Base-by-base conservation (phyloP, 805 yeast genomes). In the Candida broadrunensis region DNA sequence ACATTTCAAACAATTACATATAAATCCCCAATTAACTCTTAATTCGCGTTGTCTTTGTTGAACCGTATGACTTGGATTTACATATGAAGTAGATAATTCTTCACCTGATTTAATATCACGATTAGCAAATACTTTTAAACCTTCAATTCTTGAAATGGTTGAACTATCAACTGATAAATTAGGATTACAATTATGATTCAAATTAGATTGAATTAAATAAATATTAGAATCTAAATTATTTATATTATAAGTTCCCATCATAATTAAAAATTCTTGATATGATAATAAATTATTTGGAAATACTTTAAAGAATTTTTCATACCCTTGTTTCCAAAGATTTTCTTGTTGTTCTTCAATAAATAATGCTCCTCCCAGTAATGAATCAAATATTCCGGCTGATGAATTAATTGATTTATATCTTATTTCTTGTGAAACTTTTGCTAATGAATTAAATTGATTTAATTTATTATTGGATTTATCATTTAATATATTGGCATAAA, bases 161-260 rank as follows among this genome's bases (percentile, higher is more conserved):
- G 63, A 55, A 1, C 63, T 53, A 36, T 75, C 70, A 23, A 77
- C 81, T 26, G 72, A 68, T 3, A 81, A 81, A 52, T 82, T 86
- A 2, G 93, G 90, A 31, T 73, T 79, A 64, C 96, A 88, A 51
- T 70, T 72, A 56, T 88, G 96, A 54, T 87, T 87, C 52, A 87
- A 63, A 54, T 85, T 85, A 0, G 93, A 79, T 45, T 83, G 85
- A 7, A 72, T 55, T 45, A 79, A 67, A 56, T 70, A 87, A 14
- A 85, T 53, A 36, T 80, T 76, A 2, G 84, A 80, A 39, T 81
- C 82, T 38, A 83, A 65, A 51, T 85, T 84, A 61, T 87, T 87
- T 50, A 87, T 76, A 60, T 85, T 84, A 55, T 80, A 84, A 44
- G 81, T 76, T 2, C 95, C 95, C 50, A 87, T 60, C 61, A 78